Base-by-base conservation (phyloP, 2,329 filamentous ascomycete species). In the Trichoderma atroviride region DNA sequence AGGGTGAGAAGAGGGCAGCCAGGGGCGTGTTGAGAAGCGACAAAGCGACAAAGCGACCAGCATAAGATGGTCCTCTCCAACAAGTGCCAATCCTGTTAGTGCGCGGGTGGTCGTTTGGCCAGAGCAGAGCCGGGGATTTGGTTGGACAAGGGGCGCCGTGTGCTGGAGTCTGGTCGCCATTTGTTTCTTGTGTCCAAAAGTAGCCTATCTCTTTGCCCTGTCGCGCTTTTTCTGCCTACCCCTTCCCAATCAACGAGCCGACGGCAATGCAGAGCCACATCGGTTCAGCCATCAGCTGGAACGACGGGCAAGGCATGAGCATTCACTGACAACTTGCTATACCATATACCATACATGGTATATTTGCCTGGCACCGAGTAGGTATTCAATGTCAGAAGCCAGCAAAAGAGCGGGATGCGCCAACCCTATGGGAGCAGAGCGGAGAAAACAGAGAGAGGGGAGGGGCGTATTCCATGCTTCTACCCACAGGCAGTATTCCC, bases 341-440 rank as follows among this genome's bases (percentile, higher is more conserved):
- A 14, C 35, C 35, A 27, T 37, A 40, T 24, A 47, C 33, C 11
- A 35, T 35, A 27, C 31, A 33, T 33, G 10, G 10, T 43, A 9
- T 24, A 24, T 11, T 22, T n/a, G 47, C 24, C 29, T 10, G 29
- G 27, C 22, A 11, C 16, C 53, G 27, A 56, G 16, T 27, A 27
- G 27, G 27, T 37, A 40, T 24, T 47, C 5, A n/a, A 37, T 37
- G 61, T 50, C n/a, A 68, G 61, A 50, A 52, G 58, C 50, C 58
- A 61, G 43, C 24, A 40, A 59, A 50, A 58, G 68, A 37, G 60
- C 58, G 47, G 55, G 50, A 61, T 29, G 50, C 66, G 61, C 47
- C 66, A 69, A 55, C 68, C 68, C 58, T 63, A 69, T 65, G 65
- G 13, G 60, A 69, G 53, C 62, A 66, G 37, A 57, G 62, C 62